A percentile compares a stretch with the other conserved stretches of the same genome.
These are phyloP conservation scores for Leccinum uliginosum DNA, from an alignment of 768 basidiomycete genomes.

Conservation along the genomic window DNA sequence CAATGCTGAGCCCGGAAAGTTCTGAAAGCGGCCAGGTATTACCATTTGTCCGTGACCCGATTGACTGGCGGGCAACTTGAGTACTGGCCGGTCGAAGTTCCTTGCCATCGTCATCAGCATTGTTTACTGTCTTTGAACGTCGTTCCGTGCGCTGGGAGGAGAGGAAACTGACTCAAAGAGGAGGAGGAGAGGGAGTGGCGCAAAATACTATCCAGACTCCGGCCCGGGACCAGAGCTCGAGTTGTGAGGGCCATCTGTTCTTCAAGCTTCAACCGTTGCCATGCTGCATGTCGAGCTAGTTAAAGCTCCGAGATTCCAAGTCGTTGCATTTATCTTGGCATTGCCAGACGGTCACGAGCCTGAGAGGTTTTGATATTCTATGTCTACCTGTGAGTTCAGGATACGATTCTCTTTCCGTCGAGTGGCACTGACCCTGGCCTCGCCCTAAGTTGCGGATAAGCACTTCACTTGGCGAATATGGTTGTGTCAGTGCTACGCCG, in stretches of 20 bases:
- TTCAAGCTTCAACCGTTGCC: no score
- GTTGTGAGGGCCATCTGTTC: no score
- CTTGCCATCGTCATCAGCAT: background rate
- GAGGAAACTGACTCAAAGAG: no score
- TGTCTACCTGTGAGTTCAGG: conserved; percentile 20
- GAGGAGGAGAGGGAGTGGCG: no score
- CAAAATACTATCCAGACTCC: no score
- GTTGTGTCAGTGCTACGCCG: conserved; percentile 20
- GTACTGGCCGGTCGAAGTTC: background rate
- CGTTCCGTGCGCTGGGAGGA: no score
- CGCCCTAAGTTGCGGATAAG: conserved; percentile 10
- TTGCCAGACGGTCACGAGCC: no score
- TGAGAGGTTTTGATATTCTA: no score
- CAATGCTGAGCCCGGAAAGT: background rate
- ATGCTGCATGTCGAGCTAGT: no score
- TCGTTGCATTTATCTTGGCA: no score
- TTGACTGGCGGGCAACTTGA: background rate
- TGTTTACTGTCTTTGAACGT: background rate
- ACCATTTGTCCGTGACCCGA: background rate
- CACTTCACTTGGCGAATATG: conserved; percentile 29
- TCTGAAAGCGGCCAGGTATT: background rate
- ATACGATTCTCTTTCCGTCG: background rate
- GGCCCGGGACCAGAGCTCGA: no score
- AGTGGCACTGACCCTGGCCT: background rate
- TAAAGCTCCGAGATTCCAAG: no score